phyloP scores from a whole-genome alignment of 495 filamentous ascomycete species.

The Neurospora sp. region DNA sequence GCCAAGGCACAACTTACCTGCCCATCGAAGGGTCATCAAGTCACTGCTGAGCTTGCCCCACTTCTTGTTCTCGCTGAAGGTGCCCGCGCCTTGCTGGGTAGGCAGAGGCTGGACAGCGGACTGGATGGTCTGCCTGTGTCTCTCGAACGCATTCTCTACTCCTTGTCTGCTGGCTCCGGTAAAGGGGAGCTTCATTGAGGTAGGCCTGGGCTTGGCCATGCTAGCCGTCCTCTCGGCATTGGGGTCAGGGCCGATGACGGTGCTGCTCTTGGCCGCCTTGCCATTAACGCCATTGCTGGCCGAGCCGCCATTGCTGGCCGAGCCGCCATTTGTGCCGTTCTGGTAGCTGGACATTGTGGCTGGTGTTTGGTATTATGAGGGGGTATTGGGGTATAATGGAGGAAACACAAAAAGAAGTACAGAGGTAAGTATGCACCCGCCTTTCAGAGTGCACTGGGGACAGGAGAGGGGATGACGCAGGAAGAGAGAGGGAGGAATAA shows the following conservation, averaged over 20 bases:
- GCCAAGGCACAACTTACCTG: conserved; percentile 17
- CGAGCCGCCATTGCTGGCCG: neutral
- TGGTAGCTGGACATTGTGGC: conserved; percentile 7
- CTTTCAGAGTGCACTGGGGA: neutral
- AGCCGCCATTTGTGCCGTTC: conserved; percentile 1
- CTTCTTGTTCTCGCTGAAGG: conserved; percentile 23
- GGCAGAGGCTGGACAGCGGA: conserved; percentile 57
- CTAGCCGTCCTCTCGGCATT: conserved; percentile 8
- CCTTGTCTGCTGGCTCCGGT: conserved; percentile 28
- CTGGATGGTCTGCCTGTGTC: conserved; percentile 54
- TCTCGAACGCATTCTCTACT: conserved; percentile 43
- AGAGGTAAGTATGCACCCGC: neutral
- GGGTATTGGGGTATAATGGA: neutral
- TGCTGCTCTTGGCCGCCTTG: neutral
- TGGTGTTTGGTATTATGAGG: neutral
- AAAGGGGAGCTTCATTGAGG: conserved; percentile 5
- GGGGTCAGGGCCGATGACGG: neutral
- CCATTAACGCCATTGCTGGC: neutral
- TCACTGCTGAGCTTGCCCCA: conserved; percentile 52
- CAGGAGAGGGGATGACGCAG: neutral
- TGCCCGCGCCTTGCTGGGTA: conserved; percentile 54
- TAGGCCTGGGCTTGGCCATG: conserved; percentile 16
- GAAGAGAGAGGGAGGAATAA: neutral
- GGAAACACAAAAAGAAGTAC: neutral
- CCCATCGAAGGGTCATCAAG: conserved; percentile 41